Evolutionary conservation across 768 basidiomycete species (phyloP).

Genomic region (Trametes sanguinea): DNA sequence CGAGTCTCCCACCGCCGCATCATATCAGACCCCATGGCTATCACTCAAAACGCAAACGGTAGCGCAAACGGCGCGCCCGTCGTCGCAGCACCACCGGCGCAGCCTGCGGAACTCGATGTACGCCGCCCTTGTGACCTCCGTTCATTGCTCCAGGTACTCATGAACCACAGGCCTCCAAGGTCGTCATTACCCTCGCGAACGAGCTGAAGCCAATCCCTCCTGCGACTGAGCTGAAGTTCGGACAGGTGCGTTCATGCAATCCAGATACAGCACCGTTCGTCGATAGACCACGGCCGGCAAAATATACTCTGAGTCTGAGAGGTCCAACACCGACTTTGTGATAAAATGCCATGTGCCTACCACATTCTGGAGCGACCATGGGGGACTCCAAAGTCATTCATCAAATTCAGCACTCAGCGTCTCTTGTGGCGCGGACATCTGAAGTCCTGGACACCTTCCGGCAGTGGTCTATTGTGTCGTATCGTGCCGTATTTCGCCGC

Average conservation of each 20-base stretch:
- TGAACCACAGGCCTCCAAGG: conserved; percentile 50
- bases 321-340: too few species aligned
- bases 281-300: background rate
- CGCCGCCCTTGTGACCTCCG: background rate
- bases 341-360: too few species aligned
- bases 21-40: conserved; percentile 4
- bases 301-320: too few species aligned
- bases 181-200: conserved; percentile 49
- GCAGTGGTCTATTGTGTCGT: too few species aligned
- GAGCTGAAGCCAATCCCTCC: conserved; percentile 53
- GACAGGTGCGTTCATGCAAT: conserved; percentile 44
- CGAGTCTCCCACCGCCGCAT: background rate
- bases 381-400: too few species aligned
- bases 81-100: background rate
- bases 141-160: background rate
- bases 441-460: too few species aligned
- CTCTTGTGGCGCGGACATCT: too few species aligned
- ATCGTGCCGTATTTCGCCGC: too few species aligned
- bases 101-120: conserved; percentile 20
- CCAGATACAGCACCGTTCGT: too few species aligned
- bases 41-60: conserved; percentile 5
- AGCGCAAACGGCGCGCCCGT: background rate
- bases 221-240: conserved; percentile 53
- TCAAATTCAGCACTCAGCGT: too few species aligned
- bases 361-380: too few species aligned